Base-by-base conservation (phyloP, 1,284 basidiomycete genomes). In the Inonotus hispidus region DNA sequence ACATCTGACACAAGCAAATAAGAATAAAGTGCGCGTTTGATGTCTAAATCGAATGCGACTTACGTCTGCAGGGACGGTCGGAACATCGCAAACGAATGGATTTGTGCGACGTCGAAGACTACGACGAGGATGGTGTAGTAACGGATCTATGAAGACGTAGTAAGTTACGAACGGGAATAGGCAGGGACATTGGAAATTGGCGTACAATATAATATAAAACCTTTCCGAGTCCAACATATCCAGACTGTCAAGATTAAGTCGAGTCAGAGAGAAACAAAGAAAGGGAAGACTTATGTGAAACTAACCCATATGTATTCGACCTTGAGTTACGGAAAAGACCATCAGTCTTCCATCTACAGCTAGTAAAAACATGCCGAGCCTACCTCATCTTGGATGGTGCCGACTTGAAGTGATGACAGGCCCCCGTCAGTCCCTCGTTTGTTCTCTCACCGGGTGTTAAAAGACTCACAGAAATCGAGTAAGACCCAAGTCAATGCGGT, bases 71-170 rank as follows among this genome's bases (percentile, higher is more conserved):
- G 50, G 25, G 19, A 58, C 23, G 39, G 35, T 21, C 16, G 39
- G 16, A 47, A 60, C 39, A 45, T 54, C 52, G 37, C 54, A 37
- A 77, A 78, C 3, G 71, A 61, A 59, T 79, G 76, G 21, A 76
- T 78, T 64, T 78, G 76, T 0, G 74, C 66, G 2, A 74, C 72
- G 56, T 78, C 76, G 64, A 78, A 76, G 0, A 75, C 52, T 2
- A 76, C 64, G 2, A 77, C 68, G 19, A 71, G 64, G 27, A 79
- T 72, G 6, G 75, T 77, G 65, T 77, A 79, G 59, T 78, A 79
- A 52, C 76, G 72, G 53, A 79, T 76, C 77, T 77, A 37, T 5
- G 25, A 38, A 52, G 52, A 6, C n/a, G n/a, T n/a, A n/a, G n/a
- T 21, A n/a, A 8, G 53, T 25, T 39, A 27, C 23, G 41, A 35